Evolutionary conservation across 2,329 filamentous ascomycete species (phyloP), one percentile per base, ranked within the genome.

Genomic region (Pseudogymnoascus sp.): DNA sequence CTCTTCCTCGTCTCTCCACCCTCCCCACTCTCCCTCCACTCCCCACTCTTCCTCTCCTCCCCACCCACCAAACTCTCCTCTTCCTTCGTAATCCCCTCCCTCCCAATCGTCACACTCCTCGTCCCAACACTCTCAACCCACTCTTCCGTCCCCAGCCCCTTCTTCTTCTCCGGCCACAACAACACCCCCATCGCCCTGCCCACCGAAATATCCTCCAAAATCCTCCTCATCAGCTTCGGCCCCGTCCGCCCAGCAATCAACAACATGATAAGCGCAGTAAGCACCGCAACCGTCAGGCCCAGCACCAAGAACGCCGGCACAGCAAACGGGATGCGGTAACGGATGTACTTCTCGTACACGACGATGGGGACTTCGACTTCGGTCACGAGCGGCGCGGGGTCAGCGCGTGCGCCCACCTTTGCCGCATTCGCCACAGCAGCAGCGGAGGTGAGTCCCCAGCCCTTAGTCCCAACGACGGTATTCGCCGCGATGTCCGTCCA

Each of bases 401-500:
- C 41, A 46, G 19, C 41, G 1, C 41, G 41, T 6, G 10, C 22
- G 4, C 41, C 38, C 3, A 46, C 41, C 1, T 24, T 14, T 5
- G 41, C 22, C 4, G 41, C 11, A 11, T 24, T 46, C 22, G 19
- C 11, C 14, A 7, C 2, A 24, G 41, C 41, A 46, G 41, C 41
- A 6, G 10, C 19, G 11, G 41, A 46, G 19, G 41, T 46, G 41
- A 46, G 41, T 24, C 41, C 41, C 41, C 41, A 46, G 11, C 66
- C 67, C 60, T 68, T 74, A 2, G 76, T 79, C 4, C 78, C 78
- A 0, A 79, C 71, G 0, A 80, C 74, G 1, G 75, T 69, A n/a
- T 76, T 78, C 0, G 78, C 74, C 1, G 75, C 73, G 6, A 78
- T 62, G 62, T 81, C 78, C 0, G 78, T 80, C 75, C 77, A 81